Conservation (phyloP, 176 grass and related monocot species). For the Zea luxurians region DNA sequence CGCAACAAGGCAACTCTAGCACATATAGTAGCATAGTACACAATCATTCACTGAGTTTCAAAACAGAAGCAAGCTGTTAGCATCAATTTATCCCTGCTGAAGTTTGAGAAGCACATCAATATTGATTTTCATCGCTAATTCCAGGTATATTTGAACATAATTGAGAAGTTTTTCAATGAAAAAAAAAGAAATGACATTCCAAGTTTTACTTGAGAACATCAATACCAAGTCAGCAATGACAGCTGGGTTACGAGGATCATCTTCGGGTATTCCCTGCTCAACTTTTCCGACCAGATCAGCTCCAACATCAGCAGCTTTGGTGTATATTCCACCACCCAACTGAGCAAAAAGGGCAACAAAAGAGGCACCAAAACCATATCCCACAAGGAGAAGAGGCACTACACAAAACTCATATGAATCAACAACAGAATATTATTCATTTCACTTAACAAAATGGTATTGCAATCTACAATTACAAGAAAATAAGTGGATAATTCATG, state of each 20-base stretch:
- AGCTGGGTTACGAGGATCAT: conserved; percentile 99
- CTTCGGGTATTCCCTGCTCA: conserved; percentile 99
- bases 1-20: background rate
- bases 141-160: conserved; percentile 32
- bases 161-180: conserved; percentile 8
- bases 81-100: conserved; percentile 3
- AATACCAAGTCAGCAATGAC: conserved; percentile 99
- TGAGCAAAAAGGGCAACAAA: conserved; percentile 99
- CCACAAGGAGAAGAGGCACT: conserved; percentile 99
- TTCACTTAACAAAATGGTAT: conserved; percentile 12
- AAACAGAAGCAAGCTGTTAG: conserved; percentile 13
- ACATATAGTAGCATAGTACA: background rate
- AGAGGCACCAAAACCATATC: conserved; percentile 97
- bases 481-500: conserved; percentile 26
- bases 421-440: conserved; percentile 7
- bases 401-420: conserved; percentile 47
- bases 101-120: conserved; percentile 12
- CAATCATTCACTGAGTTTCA: background rate
- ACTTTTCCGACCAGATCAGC: conserved; percentile 99
- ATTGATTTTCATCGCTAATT: background rate
- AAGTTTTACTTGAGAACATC: conserved; percentile 39
- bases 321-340: conserved; percentile 97
- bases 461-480: background rate
- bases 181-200: background rate
- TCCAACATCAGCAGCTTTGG: conserved; percentile 98